phyloP scores from a whole-genome alignment of 257 asterid species.

The Przewalskia tangutica region DNA sequence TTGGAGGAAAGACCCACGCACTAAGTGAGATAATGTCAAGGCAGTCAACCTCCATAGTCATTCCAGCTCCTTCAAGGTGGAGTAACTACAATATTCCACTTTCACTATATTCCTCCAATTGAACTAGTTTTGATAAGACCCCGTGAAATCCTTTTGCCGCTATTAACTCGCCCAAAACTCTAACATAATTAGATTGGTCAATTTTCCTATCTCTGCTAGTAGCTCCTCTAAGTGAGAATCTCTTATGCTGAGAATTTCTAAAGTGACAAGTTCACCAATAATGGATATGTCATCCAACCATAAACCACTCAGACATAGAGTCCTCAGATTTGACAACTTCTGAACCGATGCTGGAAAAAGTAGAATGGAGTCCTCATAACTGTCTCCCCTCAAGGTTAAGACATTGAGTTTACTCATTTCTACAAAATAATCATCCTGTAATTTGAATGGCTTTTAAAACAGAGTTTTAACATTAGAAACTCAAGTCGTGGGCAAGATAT shows the following conservation, averaged over 20 bases:
- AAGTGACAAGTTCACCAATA: background rate
- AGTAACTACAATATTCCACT: background rate
- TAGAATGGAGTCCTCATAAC: background rate
- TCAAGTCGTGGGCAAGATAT: background rate
- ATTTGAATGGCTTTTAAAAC: background rate
- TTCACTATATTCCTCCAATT: background rate
- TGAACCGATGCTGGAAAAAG: background rate
- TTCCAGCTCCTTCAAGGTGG: background rate
- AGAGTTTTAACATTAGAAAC: background rate
- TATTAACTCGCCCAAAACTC: background rate
- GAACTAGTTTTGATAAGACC: background rate
- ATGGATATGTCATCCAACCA: background rate
- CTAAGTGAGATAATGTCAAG: background rate
- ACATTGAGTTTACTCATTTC: background rate
- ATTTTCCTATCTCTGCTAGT: background rate
- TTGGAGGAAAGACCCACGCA: too few species aligned
- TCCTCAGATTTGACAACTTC: background rate
- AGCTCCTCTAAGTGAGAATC: background rate
- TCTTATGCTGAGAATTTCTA: background rate
- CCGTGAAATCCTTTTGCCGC: background rate
- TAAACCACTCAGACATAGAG: background rate
- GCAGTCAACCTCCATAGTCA: background rate
- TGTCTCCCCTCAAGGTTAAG: background rate
- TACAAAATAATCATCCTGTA: background rate
- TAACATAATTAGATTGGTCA: background rate